Conservation (phyloP, 2,329 filamentous ascomycete species). For the Exophiala alcalophila region DNA sequence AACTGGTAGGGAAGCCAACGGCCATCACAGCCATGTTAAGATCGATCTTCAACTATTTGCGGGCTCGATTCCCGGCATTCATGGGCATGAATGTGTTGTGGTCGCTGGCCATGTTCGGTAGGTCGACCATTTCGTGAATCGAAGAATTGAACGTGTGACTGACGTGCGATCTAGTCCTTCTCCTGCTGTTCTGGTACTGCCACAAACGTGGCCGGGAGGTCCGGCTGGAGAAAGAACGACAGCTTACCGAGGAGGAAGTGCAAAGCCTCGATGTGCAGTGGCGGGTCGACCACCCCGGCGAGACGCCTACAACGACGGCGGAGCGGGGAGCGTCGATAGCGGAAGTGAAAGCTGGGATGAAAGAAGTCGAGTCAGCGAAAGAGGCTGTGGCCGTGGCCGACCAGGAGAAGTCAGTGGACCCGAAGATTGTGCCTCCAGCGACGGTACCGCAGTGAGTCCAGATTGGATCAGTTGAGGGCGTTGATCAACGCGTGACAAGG, state of each 20-base stretch:
- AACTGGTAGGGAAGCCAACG: conserved; percentile 81
- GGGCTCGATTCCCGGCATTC: conserved; percentile 83
- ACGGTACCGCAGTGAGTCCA: conserved; percentile 14
- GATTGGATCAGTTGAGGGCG: conserved; percentile 1
- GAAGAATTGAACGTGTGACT: background rate
- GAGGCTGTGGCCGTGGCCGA: conserved; percentile 24
- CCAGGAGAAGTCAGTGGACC: conserved; percentile 13
- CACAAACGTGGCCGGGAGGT: conserved; percentile 90
- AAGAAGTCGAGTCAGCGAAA: conserved; percentile 38
- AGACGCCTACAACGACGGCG: conserved; percentile 41
- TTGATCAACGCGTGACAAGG: too few species aligned
- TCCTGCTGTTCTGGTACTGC: conserved; percentile 97
- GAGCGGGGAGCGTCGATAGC: conserved; percentile 40
- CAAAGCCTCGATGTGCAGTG: conserved; percentile 39
- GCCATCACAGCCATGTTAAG: conserved; percentile 78
- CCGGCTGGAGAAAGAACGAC: conserved; percentile 64
- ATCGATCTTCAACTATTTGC: conserved; percentile 86
- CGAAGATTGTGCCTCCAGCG: conserved; percentile 20
- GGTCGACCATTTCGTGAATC: conserved; percentile 41
- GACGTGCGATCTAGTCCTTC: conserved; percentile 59
- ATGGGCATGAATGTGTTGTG: conserved; percentile 88
- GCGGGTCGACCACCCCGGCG: conserved; percentile 33
- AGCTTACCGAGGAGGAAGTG: conserved; percentile 47
- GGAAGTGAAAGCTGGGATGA: conserved; percentile 41
- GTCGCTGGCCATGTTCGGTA: conserved; percentile 83